phyloP scores from a whole-genome alignment of 169 alveolate species.

The Cyclospora cayetanensis region DNA sequence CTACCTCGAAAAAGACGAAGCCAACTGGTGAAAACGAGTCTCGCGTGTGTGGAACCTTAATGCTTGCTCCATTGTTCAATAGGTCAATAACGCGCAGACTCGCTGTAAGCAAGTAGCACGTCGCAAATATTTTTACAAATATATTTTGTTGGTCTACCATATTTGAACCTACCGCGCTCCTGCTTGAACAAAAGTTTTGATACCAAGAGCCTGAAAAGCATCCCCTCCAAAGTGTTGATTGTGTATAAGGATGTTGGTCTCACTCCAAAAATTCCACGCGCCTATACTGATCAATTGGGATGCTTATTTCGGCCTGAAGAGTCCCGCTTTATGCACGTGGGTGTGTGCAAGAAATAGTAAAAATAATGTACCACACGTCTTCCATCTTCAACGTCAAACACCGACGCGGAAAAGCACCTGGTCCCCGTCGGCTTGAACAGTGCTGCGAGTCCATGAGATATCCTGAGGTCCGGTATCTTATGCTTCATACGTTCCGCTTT shows the following conservation, averaged over 20 bases:
- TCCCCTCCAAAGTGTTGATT: neutral
- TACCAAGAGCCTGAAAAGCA: conserved; percentile 51
- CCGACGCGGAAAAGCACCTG: conserved; percentile 60
- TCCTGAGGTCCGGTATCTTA: conserved; percentile 1
- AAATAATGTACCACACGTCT: conserved; percentile 39
- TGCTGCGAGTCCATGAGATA: conserved; percentile 70
- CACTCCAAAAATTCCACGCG: conserved; percentile 72
- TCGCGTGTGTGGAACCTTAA: conserved; percentile 60
- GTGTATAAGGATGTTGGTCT: neutral
- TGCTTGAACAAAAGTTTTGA: conserved; percentile 70
- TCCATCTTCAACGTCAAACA: conserved; percentile 70
- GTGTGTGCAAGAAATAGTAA: neutral
- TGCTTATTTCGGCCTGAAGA: conserved; percentile 59
- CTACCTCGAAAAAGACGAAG: conserved; percentile 71
- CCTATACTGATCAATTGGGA: conserved; percentile 57
- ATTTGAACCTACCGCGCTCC: conserved; percentile 49
- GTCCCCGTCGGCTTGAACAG: conserved; percentile 68
- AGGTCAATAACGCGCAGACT: conserved; percentile 68
- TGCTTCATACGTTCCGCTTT: neutral
- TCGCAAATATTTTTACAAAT: neutral
- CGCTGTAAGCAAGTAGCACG: neutral
- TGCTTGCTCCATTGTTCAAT: conserved; percentile 52
- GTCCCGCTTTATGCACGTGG: neutral
- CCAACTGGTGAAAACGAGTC: conserved; percentile 67
- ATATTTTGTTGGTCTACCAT: neutral